Conservation (phyloP, 805 yeast species). For the Hanseniaspora lachancei region DNA sequence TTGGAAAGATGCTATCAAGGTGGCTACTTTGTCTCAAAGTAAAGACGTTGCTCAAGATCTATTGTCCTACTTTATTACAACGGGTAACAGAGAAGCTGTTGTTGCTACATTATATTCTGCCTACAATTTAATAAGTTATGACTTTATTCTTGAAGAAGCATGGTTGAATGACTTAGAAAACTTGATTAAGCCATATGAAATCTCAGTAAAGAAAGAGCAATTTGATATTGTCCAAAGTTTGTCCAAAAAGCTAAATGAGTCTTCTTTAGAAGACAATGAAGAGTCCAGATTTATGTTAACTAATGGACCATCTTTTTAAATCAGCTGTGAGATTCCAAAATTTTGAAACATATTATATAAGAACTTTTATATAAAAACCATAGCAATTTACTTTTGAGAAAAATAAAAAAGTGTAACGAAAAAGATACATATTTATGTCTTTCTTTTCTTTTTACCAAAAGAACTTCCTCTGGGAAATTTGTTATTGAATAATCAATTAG, state of each 20-base stretch:
- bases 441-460: background rate
- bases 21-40: slow-evolving; percentile 73
- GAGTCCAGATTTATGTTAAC: slow-evolving; percentile 73
- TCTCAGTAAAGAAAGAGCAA: slow-evolving; percentile 73
- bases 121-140: slow-evolving; percentile 66
- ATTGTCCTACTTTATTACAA: slow-evolving; percentile 83
- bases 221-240: slow-evolving; percentile 51
- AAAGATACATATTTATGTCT: background rate
- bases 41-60: slow-evolving; percentile 77
- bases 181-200: slow-evolving; percentile 82
- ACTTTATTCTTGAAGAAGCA: slow-evolving; percentile 73
- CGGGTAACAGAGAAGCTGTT: slow-evolving; percentile 91
- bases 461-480: background rate
- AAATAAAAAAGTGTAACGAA: too few species aligned
- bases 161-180: slow-evolving; percentile 82
- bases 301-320: slow-evolving; percentile 40
- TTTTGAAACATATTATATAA: background rate
- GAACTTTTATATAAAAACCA: background rate
- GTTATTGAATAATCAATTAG: background rate
- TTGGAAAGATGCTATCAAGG: slow-evolving; percentile 88
- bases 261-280: slow-evolving; percentile 41
- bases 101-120: slow-evolving; percentile 79
- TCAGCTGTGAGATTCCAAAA: background rate
- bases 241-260: slow-evolving; percentile 57
- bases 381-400: too few species aligned